These are phyloP conservation scores for Glycyrrhiza uralensis DNA, from an alignment of 306 rosid genomes.

Conservation along the genomic window DNA sequence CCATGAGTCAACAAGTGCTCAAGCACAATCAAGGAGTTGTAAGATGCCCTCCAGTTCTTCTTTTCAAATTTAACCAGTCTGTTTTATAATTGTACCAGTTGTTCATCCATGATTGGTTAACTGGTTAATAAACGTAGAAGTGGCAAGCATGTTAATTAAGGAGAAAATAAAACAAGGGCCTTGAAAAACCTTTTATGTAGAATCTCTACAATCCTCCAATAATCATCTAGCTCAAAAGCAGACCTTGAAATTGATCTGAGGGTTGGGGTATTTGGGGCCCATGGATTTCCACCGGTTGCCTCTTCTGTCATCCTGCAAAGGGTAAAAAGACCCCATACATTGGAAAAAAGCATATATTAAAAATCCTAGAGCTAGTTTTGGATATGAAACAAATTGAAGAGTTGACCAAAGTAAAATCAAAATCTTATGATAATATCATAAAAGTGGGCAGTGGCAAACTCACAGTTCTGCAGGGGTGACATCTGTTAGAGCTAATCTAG, in stretches of 20 bases:
- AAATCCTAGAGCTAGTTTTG: slow-evolving; percentile 14
- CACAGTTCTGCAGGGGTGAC: slow-evolving; percentile 86
- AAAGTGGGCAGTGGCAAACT: not conserved
- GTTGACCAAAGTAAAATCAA: not conserved
- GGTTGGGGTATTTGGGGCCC: slow-evolving; percentile 62
- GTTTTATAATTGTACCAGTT: slow-evolving; percentile 10
- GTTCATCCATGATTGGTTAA: not conserved
- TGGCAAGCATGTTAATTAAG: not conserved
- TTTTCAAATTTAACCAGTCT: slow-evolving; percentile 75
- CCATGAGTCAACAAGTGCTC: slow-evolving; percentile 90
- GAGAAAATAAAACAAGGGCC: not conserved
- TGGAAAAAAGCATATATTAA: not conserved
- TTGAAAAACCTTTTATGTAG: slow-evolving; percentile 43
- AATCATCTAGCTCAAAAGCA: slow-evolving; percentile 96
- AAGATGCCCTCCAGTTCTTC: slow-evolving; percentile 79
- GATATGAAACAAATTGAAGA: not conserved
- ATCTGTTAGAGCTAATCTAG: slow-evolving; percentile 93
- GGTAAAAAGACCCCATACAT: not conserved
- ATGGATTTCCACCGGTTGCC: slow-evolving; percentile 70
- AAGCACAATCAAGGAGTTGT: slow-evolving; percentile 68
- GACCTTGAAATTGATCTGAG: slow-evolving; percentile 82
- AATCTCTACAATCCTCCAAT: slow-evolving; percentile 59
- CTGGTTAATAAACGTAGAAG: not conserved
- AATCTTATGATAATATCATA: not conserved
- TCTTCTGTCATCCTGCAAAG: slow-evolving; percentile 77